Evolutionary conservation across 768 basidiomycete species (phyloP), one percentile per base, ranked within the genome.

Genomic region (Pleurotus pulmonarius): DNA sequence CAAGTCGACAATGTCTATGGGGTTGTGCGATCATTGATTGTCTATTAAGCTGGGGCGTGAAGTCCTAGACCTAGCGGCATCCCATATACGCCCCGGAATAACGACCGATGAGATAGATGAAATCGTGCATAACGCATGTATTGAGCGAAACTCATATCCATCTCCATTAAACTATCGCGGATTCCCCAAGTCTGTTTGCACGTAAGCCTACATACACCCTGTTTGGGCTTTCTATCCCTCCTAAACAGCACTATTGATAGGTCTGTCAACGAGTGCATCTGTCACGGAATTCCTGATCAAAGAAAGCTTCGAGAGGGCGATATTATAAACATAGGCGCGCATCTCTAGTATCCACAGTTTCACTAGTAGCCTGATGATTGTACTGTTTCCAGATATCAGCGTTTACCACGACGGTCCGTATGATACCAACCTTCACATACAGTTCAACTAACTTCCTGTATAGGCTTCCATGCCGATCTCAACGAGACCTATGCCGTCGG

Each of bases 181-280:
- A 37, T 98, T 87, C 67, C 96, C 96, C 9, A 98, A 98, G 77
- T 98, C 94, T 26, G 83, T 96, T 38, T 99, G 97, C 89, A 94
- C 90, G 86, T 93, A 75, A 63, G 92, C 37, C 46, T 46, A 34
- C 29, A 9, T 46, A 34, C 29, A 9, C 44, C 20, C n/a, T 49
- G 15, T 55, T 20, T 11, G 29, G 9, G 11, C 29, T 34, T 34
- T 34, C 29, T 34, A 12, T 34, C 11, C 8, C 29, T 8, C 9
- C 8, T 34, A 34, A 34, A 11, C 11, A 9, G 9, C 29, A 47
- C 13, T 37, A 16, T 34, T n/a, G 15, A 3, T 62, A 91, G 92
- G 18, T 94, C 93, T 43, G 73, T 98, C 18, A 99, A 99, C 69
- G 96, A 98, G 71, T 89, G 83, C 51, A 95, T 99, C 63, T 98